These are phyloP conservation scores for Neurospora sp. DNA, from an alignment of 495 filamentous ascomycete species.

Conservation along the genomic window DNA sequence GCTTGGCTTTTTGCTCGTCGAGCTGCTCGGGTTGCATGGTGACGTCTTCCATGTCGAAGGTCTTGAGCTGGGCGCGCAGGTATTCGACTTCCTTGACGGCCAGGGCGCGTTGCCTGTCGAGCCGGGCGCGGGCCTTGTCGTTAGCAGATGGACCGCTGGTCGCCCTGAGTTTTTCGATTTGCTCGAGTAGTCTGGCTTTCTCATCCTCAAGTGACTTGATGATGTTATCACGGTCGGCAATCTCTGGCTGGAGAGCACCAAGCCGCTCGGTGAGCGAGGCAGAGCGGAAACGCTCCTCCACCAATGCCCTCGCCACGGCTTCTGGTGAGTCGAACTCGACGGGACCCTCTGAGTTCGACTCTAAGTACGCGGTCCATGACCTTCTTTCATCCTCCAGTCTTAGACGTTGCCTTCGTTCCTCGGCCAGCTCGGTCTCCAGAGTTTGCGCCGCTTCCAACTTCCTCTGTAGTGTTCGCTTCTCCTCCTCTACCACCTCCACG, in stretches of 20 bases:
- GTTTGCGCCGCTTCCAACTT: constrained; percentile 66
- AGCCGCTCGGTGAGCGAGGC: constrained; percentile 66
- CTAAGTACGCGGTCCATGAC: constrained; percentile 80
- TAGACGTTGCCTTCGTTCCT: constrained; percentile 71
- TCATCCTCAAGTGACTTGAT: constrained; percentile 66
- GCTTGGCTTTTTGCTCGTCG: constrained; percentile 63
- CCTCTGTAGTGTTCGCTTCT: constrained; percentile 76
- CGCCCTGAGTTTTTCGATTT: constrained; percentile 61
- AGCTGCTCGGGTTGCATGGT: constrained; percentile 71
- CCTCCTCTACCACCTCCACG: constrained; percentile 89
- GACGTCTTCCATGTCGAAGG: constrained; percentile 79
- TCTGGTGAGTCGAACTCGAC: constrained; percentile 81
- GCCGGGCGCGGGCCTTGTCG: constrained; percentile 52
- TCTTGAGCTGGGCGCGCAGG: constrained; percentile 83
- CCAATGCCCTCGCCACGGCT: constrained; percentile 70
- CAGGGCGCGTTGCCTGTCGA: constrained; percentile 73
- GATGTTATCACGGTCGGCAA: constrained; percentile 66
- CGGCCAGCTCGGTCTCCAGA: constrained; percentile 63
- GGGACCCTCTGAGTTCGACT: constrained; percentile 41
- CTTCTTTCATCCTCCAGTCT: constrained; percentile 78
- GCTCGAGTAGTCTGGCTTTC: constrained; percentile 44
- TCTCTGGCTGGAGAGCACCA: constrained; percentile 68
- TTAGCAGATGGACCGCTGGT: constrained; percentile 33
- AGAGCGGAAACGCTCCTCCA: constrained; percentile 72
- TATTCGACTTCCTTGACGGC: constrained; percentile 90